These are phyloP conservation scores for Cyberlindnera euphorbiae DNA, from an alignment of 805 yeast genomes.

Conservation along the genomic window DNA sequence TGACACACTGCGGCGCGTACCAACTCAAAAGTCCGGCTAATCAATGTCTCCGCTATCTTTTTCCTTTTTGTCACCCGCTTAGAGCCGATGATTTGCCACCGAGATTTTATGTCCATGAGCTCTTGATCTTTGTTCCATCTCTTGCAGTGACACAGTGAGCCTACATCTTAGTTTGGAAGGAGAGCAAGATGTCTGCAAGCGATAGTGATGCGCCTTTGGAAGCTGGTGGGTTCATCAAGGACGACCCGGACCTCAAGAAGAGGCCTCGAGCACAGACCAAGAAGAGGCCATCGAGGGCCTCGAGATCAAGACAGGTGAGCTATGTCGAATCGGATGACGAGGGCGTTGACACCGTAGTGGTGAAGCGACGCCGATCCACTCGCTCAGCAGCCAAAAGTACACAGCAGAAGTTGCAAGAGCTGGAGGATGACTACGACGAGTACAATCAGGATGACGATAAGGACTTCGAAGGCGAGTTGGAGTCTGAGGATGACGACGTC, in stretches of 20 bases:
- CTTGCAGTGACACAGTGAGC: too few species aligned
- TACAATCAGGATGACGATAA: slow-evolving; percentile 27
- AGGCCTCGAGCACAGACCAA: slow-evolving; percentile 1
- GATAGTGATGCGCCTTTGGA: slow-evolving; percentile 22
- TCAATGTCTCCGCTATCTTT: neutral
- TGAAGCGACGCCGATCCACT: slow-evolving; percentile 9
- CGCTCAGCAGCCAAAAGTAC: slow-evolving; percentile 29
- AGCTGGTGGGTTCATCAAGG: slow-evolving; percentile 25
- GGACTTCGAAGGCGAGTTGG: slow-evolving; percentile 25
- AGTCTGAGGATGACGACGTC: slow-evolving; percentile 25
- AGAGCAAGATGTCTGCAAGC: slow-evolving; percentile 10
- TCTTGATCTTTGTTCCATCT: too few species aligned
- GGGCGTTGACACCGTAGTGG: slow-evolving; percentile 3
- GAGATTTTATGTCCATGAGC: too few species aligned
- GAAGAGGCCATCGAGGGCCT: slow-evolving; percentile 1
- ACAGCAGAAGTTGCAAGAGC: slow-evolving; percentile 21
- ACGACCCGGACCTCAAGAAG: slow-evolving; percentile 23
- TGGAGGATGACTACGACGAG: slow-evolving; percentile 33
- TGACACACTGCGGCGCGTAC: too few species aligned
- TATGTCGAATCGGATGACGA: slow-evolving; percentile 11
- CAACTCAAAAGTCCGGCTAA: too few species aligned
- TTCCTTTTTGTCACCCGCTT: too few species aligned
- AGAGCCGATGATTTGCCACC: too few species aligned
- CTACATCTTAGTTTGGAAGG: too few species aligned
- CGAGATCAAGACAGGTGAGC: slow-evolving; percentile 5